These are phyloP conservation scores for Acanthamoeba rhysodes DNA, from an alignment of 208 protist genomes.

Conservation along the genomic window DNA sequence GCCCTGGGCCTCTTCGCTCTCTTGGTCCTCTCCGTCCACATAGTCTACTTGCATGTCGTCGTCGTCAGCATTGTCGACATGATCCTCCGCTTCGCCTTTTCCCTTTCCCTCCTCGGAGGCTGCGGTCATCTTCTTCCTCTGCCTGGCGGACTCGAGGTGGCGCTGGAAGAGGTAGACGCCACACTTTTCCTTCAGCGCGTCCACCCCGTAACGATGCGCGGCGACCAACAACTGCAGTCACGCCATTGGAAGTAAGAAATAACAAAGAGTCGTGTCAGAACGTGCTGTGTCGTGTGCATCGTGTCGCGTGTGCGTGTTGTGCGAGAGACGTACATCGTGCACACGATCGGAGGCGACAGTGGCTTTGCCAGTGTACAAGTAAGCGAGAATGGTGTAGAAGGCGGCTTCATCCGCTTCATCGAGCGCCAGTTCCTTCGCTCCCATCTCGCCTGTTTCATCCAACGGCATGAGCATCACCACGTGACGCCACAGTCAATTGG, in stretches of 20 bases:
- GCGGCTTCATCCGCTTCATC: slow-evolving; percentile 13
- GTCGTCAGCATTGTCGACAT: not conserved
- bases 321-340: not conserved
- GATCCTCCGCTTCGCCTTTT: not conserved
- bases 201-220: not conserved
- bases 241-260: not conserved
- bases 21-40: not conserved
- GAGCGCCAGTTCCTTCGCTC: not conserved
- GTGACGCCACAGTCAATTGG: not conserved
- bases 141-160: not conserved
- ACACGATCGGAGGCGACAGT: not conserved
- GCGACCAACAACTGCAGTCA: not conserved
- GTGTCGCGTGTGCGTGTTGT: not conserved
- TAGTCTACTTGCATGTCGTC: not conserved
- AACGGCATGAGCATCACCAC: not conserved
- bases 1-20: too few species aligned
- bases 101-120: not conserved
- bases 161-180: slow-evolving; percentile 30
- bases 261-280: not conserved
- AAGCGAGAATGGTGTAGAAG: not conserved
- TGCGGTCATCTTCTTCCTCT: not conserved
- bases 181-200: slow-evolving; percentile 36
- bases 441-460: not conserved
- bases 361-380: slow-evolving; percentile 41
- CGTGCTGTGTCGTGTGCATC: not conserved